Base-by-base conservation (phyloP, 306 rosid genomes). In the Lagenaria siceraria region DNA sequence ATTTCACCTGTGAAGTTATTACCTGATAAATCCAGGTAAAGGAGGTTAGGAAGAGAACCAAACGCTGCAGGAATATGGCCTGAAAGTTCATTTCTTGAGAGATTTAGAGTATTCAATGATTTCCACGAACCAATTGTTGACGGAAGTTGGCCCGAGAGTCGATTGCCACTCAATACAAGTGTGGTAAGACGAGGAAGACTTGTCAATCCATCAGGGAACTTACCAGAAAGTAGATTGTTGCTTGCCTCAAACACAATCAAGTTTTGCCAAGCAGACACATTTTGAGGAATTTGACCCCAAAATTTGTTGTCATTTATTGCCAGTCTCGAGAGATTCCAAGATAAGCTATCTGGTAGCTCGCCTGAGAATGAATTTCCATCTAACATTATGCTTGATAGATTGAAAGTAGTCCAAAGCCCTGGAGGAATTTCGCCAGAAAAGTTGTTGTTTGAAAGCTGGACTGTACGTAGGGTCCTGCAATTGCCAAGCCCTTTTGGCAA, bases 1-100 rank as follows among this genome's bases (percentile, higher is more conserved):
- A 95, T 92, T 85, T 83, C 87, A 54, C 99, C 97, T 4, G 92
- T 80, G 18, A 95, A 22, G 64, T 83, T 82, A 74, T 95, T 95
- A 65, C 74, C 78, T 38, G 97, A 90, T 62, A 95, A 83, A 83
- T 92, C 96, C 87, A 95, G 78, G 80, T 87, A 89, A 52, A 70
- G 43, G 22, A 95, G 89, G 43, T 61, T 10, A 1, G 91, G 89
- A 70, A 94, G 85, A 82, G 82, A 65, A 38, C 85, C 84, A 10
- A 94, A 31, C 46, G 87, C 82, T 14, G 59, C 10, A 0, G 97
- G 95, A 79, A 94, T 90, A 42, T 75, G 76, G 56, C 97, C 98
- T 1, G 92, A 83, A 63, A 95, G 80, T 15, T 78, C 84, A 87
- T 95, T 95, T 76, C 84, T 75, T 1, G 97, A 86, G 78, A 92